Evolutionary conservation across 331 rosid species (phyloP), one percentile per base, ranked within the genome.

Genomic region (Rhamnella rubrinervis): DNA sequence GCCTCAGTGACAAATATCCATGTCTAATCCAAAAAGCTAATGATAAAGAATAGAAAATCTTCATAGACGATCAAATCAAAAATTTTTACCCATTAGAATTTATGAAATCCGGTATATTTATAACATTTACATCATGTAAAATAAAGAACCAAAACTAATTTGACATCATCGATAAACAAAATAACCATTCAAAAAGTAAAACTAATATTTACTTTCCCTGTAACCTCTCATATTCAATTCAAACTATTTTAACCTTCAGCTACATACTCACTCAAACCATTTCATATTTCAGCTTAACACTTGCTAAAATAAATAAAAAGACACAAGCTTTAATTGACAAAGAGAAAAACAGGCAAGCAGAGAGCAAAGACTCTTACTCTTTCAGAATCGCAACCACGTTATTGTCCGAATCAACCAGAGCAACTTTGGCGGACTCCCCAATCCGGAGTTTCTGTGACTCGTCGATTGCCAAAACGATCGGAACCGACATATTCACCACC

Each of bases 401-500:
- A 16, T 88, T 79, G 51, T 70, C 70, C 4, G 85, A 75, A 62
- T 95, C 96, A 57, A 91, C 75, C 31, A 95, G 96, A 10, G 99
- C 96, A 17, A 95, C 97, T 13, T 56, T 65, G 66, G 82, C 85
- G 10, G 91, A 87, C 41, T 83, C 91, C 25, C 85, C 93, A 77
- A 95, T 84, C 69, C 77, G 83, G 56, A 72, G 84, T 71, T 91
- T 95, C 69, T 87, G 96, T 0, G 83, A 80, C 62, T 95, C 99
- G 77, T 91, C 97, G 71, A 95, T 95, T 53, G 92, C 96, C 57
- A 95, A 71, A 38, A 91, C 96, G 66, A 95, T 87, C 1, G 99
- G 99, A 72, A 95, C 93, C 13, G 99, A 95, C 97, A 95, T 89
- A 66, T 95, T 95, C 78, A 85, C 97, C 0, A 80, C 52, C 71